Conservation (phyloP, 352 stramenopile species). For the Nothophytophthora sp. region DNA sequence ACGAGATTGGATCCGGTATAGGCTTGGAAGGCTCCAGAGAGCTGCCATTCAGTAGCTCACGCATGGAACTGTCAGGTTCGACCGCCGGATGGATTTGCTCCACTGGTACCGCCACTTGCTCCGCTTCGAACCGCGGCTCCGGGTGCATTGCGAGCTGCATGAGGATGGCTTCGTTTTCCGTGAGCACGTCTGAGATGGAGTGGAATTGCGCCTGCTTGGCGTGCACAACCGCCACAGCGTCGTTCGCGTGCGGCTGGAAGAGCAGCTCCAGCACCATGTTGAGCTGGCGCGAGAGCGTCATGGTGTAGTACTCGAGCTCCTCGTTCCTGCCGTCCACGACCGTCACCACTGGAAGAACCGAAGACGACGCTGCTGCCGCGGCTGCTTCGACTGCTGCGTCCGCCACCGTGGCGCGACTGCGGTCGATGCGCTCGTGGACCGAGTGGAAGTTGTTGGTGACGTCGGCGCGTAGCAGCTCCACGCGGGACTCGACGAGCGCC, state of each 20-base stretch:
- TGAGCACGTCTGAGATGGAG: conserved; percentile 57
- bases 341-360: neutral
- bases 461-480: conserved; percentile 36
- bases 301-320: conserved; percentile 60
- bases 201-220: conserved; percentile 36
- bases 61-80: neutral
- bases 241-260: conserved; percentile 40
- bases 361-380: conserved; percentile 2
- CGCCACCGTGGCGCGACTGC: conserved; percentile 5
- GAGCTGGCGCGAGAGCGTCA: conserved; percentile 58
- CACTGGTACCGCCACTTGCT: conserved; percentile 2
- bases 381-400: conserved; percentile 14
- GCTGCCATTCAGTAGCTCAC: neutral
- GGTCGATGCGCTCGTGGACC: conserved; percentile 31
- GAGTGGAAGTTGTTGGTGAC: conserved; percentile 31
- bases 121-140: neutral
- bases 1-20: no score
- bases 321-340: conserved; percentile 25
- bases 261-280: conserved; percentile 65
- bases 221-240: conserved; percentile 31
- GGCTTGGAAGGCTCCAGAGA: no score
- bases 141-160: conserved; percentile 35
- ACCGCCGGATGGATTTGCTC: neutral
- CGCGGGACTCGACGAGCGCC: conserved; percentile 36
- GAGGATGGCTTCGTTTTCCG: conserved; percentile 61